These are phyloP conservation scores for Quercus variabilis DNA, from an alignment of 306 rosid genomes.

Conservation along the genomic window DNA sequence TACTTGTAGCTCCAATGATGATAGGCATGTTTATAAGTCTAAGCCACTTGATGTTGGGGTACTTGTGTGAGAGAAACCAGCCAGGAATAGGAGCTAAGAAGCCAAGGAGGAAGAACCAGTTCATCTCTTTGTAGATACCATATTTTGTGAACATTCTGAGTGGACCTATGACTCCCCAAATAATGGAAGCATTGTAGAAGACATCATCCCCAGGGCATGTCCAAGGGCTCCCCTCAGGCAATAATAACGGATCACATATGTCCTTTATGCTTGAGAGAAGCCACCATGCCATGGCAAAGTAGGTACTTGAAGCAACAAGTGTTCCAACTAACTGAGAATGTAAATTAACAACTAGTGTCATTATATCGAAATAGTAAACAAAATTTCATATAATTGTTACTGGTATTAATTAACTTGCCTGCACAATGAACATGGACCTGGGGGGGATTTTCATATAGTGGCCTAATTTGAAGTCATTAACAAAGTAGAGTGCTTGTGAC, in stretches of 20 bases:
- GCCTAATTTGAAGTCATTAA: conserved; percentile 69
- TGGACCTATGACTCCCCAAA: conserved; percentile 82
- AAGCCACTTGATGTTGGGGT: conserved; percentile 49
- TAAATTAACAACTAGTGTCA: neutral
- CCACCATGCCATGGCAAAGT: conserved; percentile 79
- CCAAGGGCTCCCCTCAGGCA: conserved; percentile 72
- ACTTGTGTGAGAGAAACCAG: conserved; percentile 42
- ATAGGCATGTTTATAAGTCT: conserved; percentile 60
- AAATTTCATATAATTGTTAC: neutral
- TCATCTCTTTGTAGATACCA: conserved; percentile 50
- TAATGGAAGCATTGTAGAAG: conserved; percentile 71
- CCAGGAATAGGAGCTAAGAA: conserved; percentile 47
- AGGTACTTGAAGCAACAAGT: conserved; percentile 36
- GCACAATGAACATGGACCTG: conserved; percentile 60
- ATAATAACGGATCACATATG: conserved; percentile 34
- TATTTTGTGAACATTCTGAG: conserved; percentile 48
- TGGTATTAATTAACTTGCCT: conserved; percentile 28
- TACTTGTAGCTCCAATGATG: conserved; percentile 25
- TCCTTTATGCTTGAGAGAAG: conserved; percentile 35
- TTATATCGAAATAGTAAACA: neutral
- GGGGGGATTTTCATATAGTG: conserved; percentile 93
- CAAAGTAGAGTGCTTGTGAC: conserved; percentile 64
- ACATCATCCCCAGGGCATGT: conserved; percentile 66
- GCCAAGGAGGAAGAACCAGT: conserved; percentile 68
- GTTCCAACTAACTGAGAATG: conserved; percentile 54